Conservation (phyloP, 2,329 filamentous ascomycete genomes). For the Lasiodiplodia theobromae region DNA sequence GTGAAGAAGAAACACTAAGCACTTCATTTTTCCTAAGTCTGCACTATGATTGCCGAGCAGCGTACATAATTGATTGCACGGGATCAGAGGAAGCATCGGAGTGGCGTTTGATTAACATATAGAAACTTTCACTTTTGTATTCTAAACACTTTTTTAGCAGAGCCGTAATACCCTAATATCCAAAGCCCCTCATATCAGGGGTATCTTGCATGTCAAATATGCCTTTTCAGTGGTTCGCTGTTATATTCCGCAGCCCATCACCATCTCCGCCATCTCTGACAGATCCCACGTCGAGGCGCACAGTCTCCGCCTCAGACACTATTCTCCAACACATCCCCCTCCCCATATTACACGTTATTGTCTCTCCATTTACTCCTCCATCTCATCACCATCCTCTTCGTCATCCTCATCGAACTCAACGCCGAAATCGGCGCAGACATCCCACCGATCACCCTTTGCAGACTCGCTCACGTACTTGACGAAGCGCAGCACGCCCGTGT, state of each 20-base stretch:
- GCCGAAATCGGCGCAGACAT: constrained; percentile 80
- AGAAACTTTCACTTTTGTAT: neutral
- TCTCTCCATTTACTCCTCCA: constrained; percentile 4
- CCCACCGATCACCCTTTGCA: constrained; percentile 90
- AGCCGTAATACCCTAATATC: constrained; percentile 2
- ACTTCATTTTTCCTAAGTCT: neutral
- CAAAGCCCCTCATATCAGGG: neutral
- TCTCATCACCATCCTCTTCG: constrained; percentile 31
- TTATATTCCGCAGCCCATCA: neutral
- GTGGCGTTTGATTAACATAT: neutral
- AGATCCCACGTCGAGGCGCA: neutral
- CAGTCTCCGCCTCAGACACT: neutral
- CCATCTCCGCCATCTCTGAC: neutral
- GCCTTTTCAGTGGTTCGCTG: neutral
- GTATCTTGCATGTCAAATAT: neutral
- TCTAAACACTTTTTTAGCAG: neutral
- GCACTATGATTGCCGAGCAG: neutral
- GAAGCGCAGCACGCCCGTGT: constrained; percentile 86
- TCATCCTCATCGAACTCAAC: constrained; percentile 66
- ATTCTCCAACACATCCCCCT: neutral
- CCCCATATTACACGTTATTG: neutral
- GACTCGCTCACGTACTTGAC: constrained; percentile 91
- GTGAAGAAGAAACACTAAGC: neutral
- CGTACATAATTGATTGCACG: neutral
- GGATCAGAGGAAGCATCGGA: neutral